phyloP scores from a whole-genome alignment of 2,329 filamentous ascomycete genomes.

The Verticillium longisporum region DNA sequence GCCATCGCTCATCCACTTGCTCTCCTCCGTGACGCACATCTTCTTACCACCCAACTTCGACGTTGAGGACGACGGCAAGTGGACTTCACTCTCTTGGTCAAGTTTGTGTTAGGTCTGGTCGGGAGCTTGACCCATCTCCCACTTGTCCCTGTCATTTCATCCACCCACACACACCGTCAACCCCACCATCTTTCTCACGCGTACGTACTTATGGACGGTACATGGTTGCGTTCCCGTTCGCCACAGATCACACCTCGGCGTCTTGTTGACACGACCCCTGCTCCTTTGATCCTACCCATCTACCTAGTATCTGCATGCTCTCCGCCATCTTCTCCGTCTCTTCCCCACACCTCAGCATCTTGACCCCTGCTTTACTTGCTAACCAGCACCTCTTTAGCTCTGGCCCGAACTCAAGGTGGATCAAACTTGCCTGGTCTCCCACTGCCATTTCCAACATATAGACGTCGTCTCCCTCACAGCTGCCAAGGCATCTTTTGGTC shows the following conservation, averaged over 20 bases:
- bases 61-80: neutral
- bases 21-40: neutral
- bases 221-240: neutral
- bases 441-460: neutral
- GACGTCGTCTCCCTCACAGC: neutral
- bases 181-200: neutral
- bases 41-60: neutral
- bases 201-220: neutral
- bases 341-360: neutral
- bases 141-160: slow-evolving; percentile 14
- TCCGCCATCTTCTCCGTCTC: neutral
- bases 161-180: slow-evolving; percentile 1
- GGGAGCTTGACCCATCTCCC: slow-evolving; percentile 1
- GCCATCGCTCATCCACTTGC: neutral
- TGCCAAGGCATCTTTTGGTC: neutral
- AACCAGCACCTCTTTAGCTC: neutral
- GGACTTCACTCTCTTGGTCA: neutral
- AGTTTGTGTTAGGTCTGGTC: neutral
- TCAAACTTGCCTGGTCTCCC: neutral
- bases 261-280: neutral
- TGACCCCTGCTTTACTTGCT: neutral
- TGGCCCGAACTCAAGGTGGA: neutral
- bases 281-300: neutral
- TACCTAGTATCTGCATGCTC: neutral
- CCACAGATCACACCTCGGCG: neutral